Evolutionary conservation across 208 protist species (phyloP).

Genomic region (Leishmania major): DNA sequence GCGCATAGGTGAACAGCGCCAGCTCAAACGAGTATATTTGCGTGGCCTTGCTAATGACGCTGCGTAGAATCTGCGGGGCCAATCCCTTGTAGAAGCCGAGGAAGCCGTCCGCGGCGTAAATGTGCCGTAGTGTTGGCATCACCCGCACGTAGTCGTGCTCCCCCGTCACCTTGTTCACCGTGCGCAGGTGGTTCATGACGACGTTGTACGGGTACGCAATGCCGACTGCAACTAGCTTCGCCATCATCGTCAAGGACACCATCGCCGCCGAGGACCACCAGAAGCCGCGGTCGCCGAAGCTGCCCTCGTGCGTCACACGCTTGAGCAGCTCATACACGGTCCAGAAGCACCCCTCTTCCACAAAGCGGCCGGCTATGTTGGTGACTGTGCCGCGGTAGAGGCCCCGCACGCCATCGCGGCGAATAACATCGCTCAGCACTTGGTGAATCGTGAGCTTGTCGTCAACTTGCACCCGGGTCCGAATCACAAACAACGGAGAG

Average conservation of each 20-base stretch:
- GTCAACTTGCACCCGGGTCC: conserved; percentile 87
- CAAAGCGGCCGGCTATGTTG: conserved; percentile 83
- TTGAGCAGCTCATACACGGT: conserved; percentile 88
- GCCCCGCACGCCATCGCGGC: conserved; percentile 66
- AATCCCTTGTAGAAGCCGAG: conserved; percentile 92
- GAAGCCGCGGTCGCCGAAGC: conserved; percentile 58
- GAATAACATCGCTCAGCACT: conserved; percentile 68
- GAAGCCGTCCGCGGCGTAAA: conserved; percentile 74
- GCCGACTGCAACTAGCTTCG: conserved; percentile 72
- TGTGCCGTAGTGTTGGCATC: conserved; percentile 67
- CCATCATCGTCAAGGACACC: conserved; percentile 80
- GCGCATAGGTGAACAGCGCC: conserved; percentile 74
- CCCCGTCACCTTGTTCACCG: conserved; percentile 81
- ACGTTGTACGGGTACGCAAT: conserved; percentile 93
- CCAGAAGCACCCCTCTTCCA: conserved; percentile 90
- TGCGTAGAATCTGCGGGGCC: conserved; percentile 81
- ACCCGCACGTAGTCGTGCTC: conserved; percentile 73
- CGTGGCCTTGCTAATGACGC: conserved; percentile 83
- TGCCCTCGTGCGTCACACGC: conserved; percentile 68
- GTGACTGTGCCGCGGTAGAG: conserved; percentile 90
- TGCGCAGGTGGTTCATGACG: conserved; percentile 89
- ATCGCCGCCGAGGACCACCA: conserved; percentile 63
- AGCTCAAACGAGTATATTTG: conserved; percentile 92
- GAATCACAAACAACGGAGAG: conserved; percentile 86
- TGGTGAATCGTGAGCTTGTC: conserved; percentile 75